Conservation (phyloP, 2,329 filamentous ascomycete species). For the Penicillium palitans region DNA sequence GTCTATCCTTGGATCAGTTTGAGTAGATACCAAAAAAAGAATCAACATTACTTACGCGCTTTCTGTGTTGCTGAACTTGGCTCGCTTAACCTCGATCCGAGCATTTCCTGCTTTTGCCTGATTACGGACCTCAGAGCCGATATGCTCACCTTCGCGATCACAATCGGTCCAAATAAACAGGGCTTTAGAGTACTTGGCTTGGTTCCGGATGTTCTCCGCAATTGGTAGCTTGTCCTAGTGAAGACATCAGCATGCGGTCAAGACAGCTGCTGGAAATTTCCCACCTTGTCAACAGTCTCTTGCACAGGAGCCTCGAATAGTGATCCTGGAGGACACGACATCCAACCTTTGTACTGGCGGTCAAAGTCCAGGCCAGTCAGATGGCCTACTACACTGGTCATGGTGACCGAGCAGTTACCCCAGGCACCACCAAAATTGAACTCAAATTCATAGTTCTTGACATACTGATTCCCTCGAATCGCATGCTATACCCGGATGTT, state of each 20-base stretch:
- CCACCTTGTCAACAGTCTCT: slow-evolving; percentile 66
- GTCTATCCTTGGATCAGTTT: slow-evolving; percentile 53
- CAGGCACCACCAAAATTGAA: slow-evolving; percentile 82
- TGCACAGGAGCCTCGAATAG: slow-evolving; percentile 80
- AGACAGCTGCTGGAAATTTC: neutral
- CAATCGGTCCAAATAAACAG: slow-evolving; percentile 99
- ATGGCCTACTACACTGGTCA: slow-evolving; percentile 92
- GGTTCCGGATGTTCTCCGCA: slow-evolving; percentile 77
- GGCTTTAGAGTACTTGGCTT: slow-evolving; percentile 70
- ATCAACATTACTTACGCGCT: slow-evolving; percentile 61
- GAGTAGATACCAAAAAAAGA: neutral
- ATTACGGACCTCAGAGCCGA: slow-evolving; percentile 84
- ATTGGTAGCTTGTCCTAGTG: slow-evolving; percentile 73
- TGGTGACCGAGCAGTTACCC: slow-evolving; percentile 81
- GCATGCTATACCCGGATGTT: slow-evolving; percentile 57
- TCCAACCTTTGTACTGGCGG: slow-evolving; percentile 73
- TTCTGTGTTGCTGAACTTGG: slow-evolving; percentile 94
- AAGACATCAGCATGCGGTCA: slow-evolving; percentile 16
- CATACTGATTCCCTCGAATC: slow-evolving; percentile 68
- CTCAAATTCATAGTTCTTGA: slow-evolving; percentile 92
- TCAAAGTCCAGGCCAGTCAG: slow-evolving; percentile 79
- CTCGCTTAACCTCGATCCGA: slow-evolving; percentile 75
- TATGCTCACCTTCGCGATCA: slow-evolving; percentile 95
- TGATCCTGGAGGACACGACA: slow-evolving; percentile 71
- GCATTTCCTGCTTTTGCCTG: slow-evolving; percentile 74